These are phyloP conservation scores for Claviceps lovelessii DNA, from an alignment of 2,329 filamentous ascomycete genomes.

Conservation along the genomic window DNA sequence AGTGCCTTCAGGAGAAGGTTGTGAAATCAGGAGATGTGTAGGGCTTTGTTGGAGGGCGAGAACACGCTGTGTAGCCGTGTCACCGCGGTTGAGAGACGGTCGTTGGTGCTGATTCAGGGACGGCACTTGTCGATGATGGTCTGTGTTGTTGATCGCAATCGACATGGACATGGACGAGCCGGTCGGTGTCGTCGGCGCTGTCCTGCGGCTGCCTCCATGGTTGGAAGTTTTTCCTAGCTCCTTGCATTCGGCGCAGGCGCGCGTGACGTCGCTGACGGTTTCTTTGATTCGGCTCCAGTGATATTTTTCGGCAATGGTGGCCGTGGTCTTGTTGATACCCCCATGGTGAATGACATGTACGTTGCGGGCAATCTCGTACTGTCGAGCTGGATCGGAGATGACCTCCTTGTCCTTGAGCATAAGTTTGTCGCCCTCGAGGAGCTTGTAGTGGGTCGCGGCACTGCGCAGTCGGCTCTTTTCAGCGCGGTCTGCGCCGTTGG, in stretches of 20 bases:
- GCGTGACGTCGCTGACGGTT: slow-evolving; percentile 87
- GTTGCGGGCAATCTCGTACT: slow-evolving; percentile 75
- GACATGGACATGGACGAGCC: neutral
- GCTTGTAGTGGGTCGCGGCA: slow-evolving; percentile 89
- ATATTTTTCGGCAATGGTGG: slow-evolving; percentile 81
- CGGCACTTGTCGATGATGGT: neutral
- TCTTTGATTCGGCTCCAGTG: slow-evolving; percentile 98
- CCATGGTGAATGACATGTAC: slow-evolving; percentile 67
- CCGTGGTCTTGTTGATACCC: slow-evolving; percentile 96
- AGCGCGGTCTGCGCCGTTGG: slow-evolving; percentile 78
- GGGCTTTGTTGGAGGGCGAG: slow-evolving; percentile 19
- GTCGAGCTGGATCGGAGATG: slow-evolving; percentile 72
- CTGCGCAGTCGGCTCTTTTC: slow-evolving; percentile 91
- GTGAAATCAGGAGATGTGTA: slow-evolving; percentile 12
- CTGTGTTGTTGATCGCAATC: neutral
- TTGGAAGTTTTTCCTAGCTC: slow-evolving; percentile 49
- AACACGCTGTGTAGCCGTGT: slow-evolving; percentile 11
- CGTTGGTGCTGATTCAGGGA: neutral
- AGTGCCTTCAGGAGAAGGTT: slow-evolving; percentile 13
- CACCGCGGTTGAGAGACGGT: slow-evolving; percentile 5
- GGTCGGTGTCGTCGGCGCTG: neutral
- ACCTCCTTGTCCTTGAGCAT: slow-evolving; percentile 99
- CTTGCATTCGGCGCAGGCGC: slow-evolving; percentile 81
- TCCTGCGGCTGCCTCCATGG: slow-evolving; percentile 14
- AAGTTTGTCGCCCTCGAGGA: slow-evolving; percentile 61